A percentile compares a stretch with the other conserved stretches of the same genome.
Evolutionary conservation across 768 basidiomycete genomes (phyloP).

Genomic region (Mycena belliarum): DNA sequence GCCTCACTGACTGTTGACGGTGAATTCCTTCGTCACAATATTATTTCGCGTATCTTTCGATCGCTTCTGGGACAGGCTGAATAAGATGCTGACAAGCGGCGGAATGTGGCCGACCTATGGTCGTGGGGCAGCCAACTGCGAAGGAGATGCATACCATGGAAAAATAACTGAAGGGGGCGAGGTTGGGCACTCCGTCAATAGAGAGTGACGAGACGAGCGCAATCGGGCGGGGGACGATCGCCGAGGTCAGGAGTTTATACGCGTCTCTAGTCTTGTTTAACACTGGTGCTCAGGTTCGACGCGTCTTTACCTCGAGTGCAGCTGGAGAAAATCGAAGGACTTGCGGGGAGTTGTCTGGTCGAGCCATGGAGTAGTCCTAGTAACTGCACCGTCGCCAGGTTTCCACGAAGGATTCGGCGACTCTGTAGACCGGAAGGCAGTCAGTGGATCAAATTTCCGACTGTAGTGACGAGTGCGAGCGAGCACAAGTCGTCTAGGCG

Average conservation of each 20-base stretch:
- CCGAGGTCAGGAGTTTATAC: conserved; percentile 57
- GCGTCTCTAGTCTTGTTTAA: conserved; percentile 32
- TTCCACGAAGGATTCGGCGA: conserved; percentile 46
- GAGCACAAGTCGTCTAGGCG: neutral
- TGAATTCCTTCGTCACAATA: conserved; percentile 68
- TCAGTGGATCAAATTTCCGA: conserved; percentile 22
- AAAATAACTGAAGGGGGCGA: conserved; percentile 73
- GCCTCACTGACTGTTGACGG: conserved; percentile 72
- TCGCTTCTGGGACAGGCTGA: conserved; percentile 43
- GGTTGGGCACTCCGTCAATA: conserved; percentile 51
- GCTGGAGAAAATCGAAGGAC: conserved; percentile 41
- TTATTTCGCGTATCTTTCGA: conserved; percentile 68
- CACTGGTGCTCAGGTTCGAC: neutral
- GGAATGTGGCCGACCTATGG: conserved; percentile 58
- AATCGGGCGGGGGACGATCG: conserved; percentile 66
- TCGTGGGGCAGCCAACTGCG: no score
- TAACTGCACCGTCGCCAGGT: conserved; percentile 40
- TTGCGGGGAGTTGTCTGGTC: conserved; percentile 33
- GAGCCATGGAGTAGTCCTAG: neutral
- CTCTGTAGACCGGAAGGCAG: conserved; percentile 35
- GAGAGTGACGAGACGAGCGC: conserved; percentile 66
- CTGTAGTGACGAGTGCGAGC: neutral
- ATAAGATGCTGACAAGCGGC: conserved; percentile 64
- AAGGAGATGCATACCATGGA: conserved; percentile 50
- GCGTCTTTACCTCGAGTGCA: conserved; percentile 29